Evolutionary conservation across 2,329 filamentous ascomycete genomes (phyloP).

Genomic region (Mariannaea sp.): DNA sequence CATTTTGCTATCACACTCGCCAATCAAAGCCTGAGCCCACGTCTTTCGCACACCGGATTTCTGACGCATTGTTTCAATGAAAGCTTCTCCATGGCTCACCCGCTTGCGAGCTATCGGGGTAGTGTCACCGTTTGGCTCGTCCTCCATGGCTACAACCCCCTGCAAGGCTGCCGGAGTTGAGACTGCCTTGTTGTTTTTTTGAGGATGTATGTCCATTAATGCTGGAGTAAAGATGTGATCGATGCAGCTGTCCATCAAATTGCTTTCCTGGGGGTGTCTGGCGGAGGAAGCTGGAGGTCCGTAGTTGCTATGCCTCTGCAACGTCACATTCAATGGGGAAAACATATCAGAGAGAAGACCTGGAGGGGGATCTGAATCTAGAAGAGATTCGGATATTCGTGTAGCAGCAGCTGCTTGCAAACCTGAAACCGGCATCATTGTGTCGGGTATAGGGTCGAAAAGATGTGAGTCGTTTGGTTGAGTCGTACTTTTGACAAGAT

Average conservation of each 20-base stretch:
- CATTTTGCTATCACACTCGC: neutral
- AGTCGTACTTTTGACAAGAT: too few species aligned
- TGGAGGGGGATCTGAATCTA: conserved; percentile 17
- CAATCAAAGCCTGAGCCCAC: conserved; percentile 21
- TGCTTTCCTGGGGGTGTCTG: neutral
- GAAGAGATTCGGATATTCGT: neutral
- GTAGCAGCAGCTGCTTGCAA: too few species aligned
- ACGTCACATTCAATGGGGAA: neutral
- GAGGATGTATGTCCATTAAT: conserved; percentile 19
- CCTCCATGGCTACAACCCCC: too few species aligned
- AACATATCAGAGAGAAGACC: conserved; percentile 11
- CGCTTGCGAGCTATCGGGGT: too few species aligned
- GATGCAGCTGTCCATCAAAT: conserved; percentile 27
- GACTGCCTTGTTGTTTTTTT: too few species aligned
- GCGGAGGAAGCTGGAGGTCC: neutral
- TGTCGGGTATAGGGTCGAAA: too few species aligned
- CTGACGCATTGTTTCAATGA: conserved; percentile 36
- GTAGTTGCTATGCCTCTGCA: neutral
- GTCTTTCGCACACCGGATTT: conserved; percentile 8
- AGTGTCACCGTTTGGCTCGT: too few species aligned
- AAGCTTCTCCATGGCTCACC: too few species aligned
- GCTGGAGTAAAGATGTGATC: conserved; percentile 16
- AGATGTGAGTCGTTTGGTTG: too few species aligned
- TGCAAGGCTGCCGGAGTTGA: too few species aligned
- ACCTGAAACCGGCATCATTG: too few species aligned